Base-by-base conservation (phyloP, 2,329 filamentous ascomycete genomes). In the Beauveria sp. region DNA sequence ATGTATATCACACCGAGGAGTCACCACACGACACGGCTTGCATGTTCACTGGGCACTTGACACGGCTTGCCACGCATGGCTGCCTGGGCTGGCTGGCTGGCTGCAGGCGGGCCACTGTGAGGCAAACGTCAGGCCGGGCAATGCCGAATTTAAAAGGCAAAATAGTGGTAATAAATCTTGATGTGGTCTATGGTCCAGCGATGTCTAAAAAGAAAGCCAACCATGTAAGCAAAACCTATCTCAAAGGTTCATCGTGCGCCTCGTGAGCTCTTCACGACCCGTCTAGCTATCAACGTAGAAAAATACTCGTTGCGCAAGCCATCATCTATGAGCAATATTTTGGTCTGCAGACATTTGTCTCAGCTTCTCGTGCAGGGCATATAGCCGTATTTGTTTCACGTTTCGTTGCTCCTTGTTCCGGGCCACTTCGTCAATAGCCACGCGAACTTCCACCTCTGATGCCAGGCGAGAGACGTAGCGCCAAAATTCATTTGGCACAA, bases 401-500 rank as follows among this genome's bases (percentile, higher is more conserved):
- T 47, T 63, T 66, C 59, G 62, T 50, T 51, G 61, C 47, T 28
- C 70, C 68, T 63, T 65, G 71, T 24, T 84, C 84, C 24, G 60
- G 26, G 28, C 45, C 30, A 91, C 71, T 0, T 82, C 80, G 60
- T 84, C 79, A 18, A 91, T 74, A 79, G 91, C 88, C 22, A 81
- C 74, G 59, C 81, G 78, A 18, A 91, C 77, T 67, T 90, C 81
- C 3, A 79, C 81, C 64, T 89, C 83, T 3, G 84, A 84, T 59
- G 76, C 77, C 57, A 90, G 78, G 68, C 86, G 83, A n/a, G 47
- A 38, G 3, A 62, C 42, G 42, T 53, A 53, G n/a, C 12, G 26
- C 54, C 52, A 61, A 18, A 61, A 61, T 20, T 62, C 54, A 22
- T 53, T 22, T 5, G 53, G 40, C 9, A 58, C 46, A 18, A 45